Percentiles rank a stretch among this genome's conserved stretches.
Evolutionary conservation across 2,329 filamentous ascomycete species (phyloP).

Genomic region (Raffaelea ambrosiae): DNA sequence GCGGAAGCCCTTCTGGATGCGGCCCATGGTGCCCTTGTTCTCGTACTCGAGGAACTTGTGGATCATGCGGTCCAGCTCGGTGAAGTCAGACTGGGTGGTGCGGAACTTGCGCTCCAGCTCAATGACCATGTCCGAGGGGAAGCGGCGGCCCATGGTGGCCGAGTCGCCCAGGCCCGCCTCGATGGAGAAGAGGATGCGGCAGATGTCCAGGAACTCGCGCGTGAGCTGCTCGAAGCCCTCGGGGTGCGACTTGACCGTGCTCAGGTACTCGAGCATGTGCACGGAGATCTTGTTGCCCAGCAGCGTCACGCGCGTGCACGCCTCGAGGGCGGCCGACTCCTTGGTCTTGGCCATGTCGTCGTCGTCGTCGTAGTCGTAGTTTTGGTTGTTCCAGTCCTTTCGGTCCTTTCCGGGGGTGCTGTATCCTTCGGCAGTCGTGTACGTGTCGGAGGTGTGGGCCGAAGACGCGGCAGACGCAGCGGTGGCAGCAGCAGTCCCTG

Average conservation of each 20-base stretch:
- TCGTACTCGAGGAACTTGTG: conserved; percentile 53
- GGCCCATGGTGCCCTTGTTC: conserved; percentile 51
- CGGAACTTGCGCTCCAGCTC: conserved; percentile 58
- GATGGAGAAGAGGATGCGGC: conserved; percentile 58
- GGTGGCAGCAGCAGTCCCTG: too few relatives aligned
- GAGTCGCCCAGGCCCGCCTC: conserved; percentile 55
- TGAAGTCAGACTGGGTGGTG: conserved; percentile 52
- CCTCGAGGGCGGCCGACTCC: conserved; percentile 29
- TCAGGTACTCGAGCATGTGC: conserved; percentile 56
- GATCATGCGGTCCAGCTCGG: conserved; percentile 55
- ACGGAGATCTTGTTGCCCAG: conserved; percentile 57
- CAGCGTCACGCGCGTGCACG: conserved; percentile 50
- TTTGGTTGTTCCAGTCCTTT: not conserved
- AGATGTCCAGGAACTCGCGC: conserved; percentile 58
- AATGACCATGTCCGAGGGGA: conserved; percentile 52
- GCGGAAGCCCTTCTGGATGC: conserved; percentile 51
- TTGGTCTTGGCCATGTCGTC: conserved; percentile 19
- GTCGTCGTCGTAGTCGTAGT: not conserved
- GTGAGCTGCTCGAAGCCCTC: conserved; percentile 51
- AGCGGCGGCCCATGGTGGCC: conserved; percentile 32
- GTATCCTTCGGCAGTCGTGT: not conserved
- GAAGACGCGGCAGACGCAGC: too few relatives aligned
- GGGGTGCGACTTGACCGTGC: conserved; percentile 43
- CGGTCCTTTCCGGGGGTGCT: not conserved
- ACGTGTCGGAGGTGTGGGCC: too few relatives aligned